Conservation (phyloP, 1,284 basidiomycete genomes). For the Tranzscheliella williamsii region DNA sequence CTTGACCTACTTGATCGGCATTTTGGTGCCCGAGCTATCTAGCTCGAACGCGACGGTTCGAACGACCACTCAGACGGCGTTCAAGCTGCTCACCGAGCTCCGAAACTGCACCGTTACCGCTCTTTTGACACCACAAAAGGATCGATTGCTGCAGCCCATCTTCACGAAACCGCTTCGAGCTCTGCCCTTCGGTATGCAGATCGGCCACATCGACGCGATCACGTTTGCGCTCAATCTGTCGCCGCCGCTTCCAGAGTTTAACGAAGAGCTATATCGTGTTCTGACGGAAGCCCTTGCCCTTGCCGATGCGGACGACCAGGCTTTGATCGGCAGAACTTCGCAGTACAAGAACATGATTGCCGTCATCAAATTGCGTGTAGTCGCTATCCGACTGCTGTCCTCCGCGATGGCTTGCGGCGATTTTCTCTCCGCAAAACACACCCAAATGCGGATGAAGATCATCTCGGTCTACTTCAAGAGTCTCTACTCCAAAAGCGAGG, state of each 20-base stretch:
- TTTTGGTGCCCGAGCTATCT: conserved; percentile 87
- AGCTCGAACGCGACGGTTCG: conserved; percentile 85
- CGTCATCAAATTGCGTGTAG: conserved; percentile 88
- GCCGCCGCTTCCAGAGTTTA: conserved; percentile 86
- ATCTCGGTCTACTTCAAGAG: conserved; percentile 98
- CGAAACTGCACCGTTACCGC: conserved; percentile 76
- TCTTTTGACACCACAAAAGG: conserved; percentile 80
- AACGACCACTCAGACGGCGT: conserved; percentile 79
- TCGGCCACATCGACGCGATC: conserved; percentile 96
- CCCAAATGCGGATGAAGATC: conserved; percentile 70
- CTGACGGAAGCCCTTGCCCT: conserved; percentile 92
- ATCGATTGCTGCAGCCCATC: conserved; percentile 83
- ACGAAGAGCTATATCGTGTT: conserved; percentile 88
- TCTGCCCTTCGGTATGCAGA: conserved; percentile 91
- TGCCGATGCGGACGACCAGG: conserved; percentile 90
- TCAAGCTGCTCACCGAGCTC: conserved; percentile 77
- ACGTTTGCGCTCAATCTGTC: conserved; percentile 79
- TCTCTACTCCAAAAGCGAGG: conserved; percentile 86
- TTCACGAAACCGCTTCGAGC: conserved; percentile 97
- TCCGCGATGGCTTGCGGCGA: conserved; percentile 93
- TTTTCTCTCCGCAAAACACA: conserved; percentile 65
- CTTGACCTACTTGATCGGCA: conserved; percentile 70
- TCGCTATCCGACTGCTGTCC: conserved; percentile 88
- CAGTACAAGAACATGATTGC: conserved; percentile 80
- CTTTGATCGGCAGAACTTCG: conserved; percentile 73